phyloP scores from a whole-genome alignment of 352 stramenopile genomes.

The Peronospora farinosa region DNA sequence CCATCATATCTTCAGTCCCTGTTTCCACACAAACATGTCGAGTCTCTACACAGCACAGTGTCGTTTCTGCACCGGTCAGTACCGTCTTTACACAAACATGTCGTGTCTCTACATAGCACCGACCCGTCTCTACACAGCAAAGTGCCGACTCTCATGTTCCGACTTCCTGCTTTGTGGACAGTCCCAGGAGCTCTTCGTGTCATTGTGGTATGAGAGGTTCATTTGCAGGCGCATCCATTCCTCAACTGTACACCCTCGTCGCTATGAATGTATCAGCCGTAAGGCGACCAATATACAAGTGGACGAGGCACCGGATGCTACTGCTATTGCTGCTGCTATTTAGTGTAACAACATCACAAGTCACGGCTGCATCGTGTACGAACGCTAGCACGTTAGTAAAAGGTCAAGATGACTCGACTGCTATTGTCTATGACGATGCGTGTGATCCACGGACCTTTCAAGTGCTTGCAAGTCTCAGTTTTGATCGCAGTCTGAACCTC shows the following conservation, averaged over 20 bases:
- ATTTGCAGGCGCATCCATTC: neutral
- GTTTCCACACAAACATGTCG: too few relatives aligned
- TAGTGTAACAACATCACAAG: conserved; percentile 2
- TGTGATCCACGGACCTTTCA: conserved; percentile 42
- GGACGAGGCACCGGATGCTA: neutral
- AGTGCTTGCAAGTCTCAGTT: conserved; percentile 26
- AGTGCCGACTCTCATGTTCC: neutral
- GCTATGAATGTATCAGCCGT: conserved; percentile 15
- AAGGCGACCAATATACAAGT: conserved; percentile 1
- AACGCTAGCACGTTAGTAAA: conserved; percentile 42
- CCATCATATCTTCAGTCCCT: neutral
- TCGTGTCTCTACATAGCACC: neutral
- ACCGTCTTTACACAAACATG: too few relatives aligned
- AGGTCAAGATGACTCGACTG: conserved; percentile 29
- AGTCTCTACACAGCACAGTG: neutral
- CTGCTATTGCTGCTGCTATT: conserved; percentile 8
- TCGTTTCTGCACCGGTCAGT: neutral
- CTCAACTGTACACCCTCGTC: neutral
- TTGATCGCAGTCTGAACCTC: conserved; percentile 52
- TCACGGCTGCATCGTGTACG: conserved; percentile 18
- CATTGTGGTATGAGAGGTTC: neutral
- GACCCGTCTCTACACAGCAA: neutral
- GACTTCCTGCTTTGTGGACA: neutral
- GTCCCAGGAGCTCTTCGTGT: neutral
- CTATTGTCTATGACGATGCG: conserved; percentile 45